Evolutionary conservation across 2,329 filamentous ascomycete species (phyloP).

Genomic region (Septoria linicola): DNA sequence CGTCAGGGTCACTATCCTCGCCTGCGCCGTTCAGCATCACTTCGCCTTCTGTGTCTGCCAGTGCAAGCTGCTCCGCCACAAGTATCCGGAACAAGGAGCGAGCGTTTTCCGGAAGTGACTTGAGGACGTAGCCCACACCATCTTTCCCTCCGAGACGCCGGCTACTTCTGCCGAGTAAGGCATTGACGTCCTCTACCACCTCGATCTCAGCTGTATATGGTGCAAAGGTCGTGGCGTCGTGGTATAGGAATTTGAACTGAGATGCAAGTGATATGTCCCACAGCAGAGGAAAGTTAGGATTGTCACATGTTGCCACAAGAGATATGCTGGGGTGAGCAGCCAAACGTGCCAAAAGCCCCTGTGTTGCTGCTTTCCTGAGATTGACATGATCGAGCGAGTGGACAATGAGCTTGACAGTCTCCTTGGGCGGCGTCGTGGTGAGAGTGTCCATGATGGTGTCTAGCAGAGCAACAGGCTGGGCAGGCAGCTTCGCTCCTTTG

Average conservation of each 20-base stretch:
- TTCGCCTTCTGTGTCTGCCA: constrained; percentile 52
- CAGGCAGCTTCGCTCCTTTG: constrained; percentile 55
- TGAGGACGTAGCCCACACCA: constrained; percentile 86
- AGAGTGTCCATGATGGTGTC: constrained; percentile 65
- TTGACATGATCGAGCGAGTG: constrained; percentile 82
- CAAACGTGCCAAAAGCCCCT: constrained; percentile 72
- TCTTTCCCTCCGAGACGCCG: constrained; percentile 82
- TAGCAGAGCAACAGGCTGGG: constrained; percentile 67
- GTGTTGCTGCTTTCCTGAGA: constrained; percentile 68
- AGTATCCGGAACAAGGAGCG: constrained; percentile 81
- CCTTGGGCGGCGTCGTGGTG: constrained; percentile 43
- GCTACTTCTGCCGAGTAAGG: constrained; percentile 77
- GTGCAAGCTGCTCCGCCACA: constrained; percentile 76
- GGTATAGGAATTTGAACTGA: constrained; percentile 82
- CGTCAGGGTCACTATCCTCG: constrained; percentile 33
- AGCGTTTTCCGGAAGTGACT: constrained; percentile 88
- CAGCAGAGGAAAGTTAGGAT: constrained; percentile 79
- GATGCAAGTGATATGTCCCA: constrained; percentile 88
- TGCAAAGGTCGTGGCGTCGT: constrained; percentile 89
- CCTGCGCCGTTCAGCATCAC: constrained; percentile 42
- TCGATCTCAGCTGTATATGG: constrained; percentile 73
- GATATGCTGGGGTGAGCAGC: constrained; percentile 70
- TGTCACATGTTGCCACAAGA: constrained; percentile 79
- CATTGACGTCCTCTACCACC: constrained; percentile 85
- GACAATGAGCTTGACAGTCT: constrained; percentile 48